Percentiles rank a stretch among this genome's conserved stretches.
phyloP scores from a whole-genome alignment of 805 yeast genomes.

The Ogataea saltuana region DNA sequence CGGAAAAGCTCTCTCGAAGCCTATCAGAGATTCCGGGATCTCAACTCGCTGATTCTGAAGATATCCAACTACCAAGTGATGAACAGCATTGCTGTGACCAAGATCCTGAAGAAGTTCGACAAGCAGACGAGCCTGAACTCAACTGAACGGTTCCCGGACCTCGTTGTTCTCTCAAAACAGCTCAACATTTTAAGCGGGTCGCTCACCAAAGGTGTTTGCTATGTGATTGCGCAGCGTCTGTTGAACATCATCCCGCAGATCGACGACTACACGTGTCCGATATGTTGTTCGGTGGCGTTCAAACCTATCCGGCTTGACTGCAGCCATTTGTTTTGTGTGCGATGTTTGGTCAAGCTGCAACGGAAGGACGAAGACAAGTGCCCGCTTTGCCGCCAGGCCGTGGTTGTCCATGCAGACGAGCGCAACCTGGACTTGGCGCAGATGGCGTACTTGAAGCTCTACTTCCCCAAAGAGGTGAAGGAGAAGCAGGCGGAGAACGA shows the following conservation, averaged over 20 bases:
- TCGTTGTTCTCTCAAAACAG: slow-evolving; percentile 21
- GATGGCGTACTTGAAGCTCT: slow-evolving; percentile 52
- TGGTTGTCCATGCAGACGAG: slow-evolving; percentile 58
- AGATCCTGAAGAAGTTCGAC: slow-evolving; percentile 74
- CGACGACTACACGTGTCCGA: slow-evolving; percentile 75
- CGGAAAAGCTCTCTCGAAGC: slow-evolving; percentile 46
- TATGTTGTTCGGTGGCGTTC: slow-evolving; percentile 68
- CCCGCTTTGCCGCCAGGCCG: slow-evolving; percentile 64
- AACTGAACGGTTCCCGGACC: slow-evolving; percentile 44
- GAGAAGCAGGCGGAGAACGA: slow-evolving; percentile 58
- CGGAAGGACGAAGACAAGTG: slow-evolving; percentile 58
- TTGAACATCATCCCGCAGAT: slow-evolving; percentile 66
- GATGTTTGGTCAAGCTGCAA: slow-evolving; percentile 70
- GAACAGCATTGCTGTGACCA: slow-evolving; percentile 62
- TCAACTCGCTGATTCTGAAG: slow-evolving; percentile 57
- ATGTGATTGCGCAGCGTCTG: slow-evolving; percentile 53
- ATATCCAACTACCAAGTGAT: slow-evolving; percentile 60
- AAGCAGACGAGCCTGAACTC: slow-evolving; percentile 63
- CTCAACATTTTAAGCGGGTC: slow-evolving; percentile 35
- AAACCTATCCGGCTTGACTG: slow-evolving; percentile 69
- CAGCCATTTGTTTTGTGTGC: slow-evolving; percentile 68
- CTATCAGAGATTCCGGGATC: slow-evolving; percentile 49
- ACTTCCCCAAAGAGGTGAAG: slow-evolving; percentile 69
- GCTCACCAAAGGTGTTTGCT: slow-evolving; percentile 54
- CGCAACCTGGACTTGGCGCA: slow-evolving; percentile 56